These are phyloP conservation scores for Penicillium sp. DNA, from an alignment of 2,329 filamentous ascomycete genomes.

Conservation along the genomic window DNA sequence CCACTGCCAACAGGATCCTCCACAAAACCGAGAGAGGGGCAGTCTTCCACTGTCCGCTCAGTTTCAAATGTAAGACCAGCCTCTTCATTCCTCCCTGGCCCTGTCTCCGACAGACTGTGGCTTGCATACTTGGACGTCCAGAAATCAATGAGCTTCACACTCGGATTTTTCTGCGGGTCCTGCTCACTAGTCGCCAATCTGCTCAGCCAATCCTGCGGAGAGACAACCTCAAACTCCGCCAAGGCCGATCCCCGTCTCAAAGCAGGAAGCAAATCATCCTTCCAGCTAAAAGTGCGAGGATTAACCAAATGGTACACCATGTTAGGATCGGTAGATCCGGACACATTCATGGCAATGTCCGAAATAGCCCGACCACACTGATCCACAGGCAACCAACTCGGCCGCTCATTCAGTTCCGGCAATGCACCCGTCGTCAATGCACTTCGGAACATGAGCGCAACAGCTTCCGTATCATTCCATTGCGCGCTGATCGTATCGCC, in stretches of 20 bases:
- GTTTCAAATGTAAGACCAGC: conserved; percentile 16
- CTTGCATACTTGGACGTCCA: conserved; percentile 50
- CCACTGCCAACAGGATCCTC: conserved; percentile 16
- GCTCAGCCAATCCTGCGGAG: conserved; percentile 33
- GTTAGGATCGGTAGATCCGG: conserved; percentile 18
- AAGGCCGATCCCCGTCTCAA: conserved; percentile 26
- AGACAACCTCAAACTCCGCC: conserved; percentile 33
- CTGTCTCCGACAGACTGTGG: background rate
- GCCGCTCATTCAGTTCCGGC: conserved; percentile 46
- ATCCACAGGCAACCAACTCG: conserved; percentile 49
- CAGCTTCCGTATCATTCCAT: conserved; percentile 39
- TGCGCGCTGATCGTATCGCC: conserved; percentile 30
- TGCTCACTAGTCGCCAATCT: conserved; percentile 43
- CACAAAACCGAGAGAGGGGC: conserved; percentile 13
- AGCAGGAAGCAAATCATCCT: conserved; percentile 33
- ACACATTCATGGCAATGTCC: conserved; percentile 29
- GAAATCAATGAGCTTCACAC: conserved; percentile 54
- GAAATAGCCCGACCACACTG: conserved; percentile 34
- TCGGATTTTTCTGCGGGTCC: conserved; percentile 51
- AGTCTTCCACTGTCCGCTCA: conserved; percentile 13
- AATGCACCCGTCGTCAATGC: conserved; percentile 46
- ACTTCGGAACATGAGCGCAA: conserved; percentile 52
- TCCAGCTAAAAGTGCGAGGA: conserved; percentile 39
- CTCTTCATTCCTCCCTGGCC: background rate
- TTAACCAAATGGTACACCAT: conserved; percentile 56